Conservation (phyloP, 345 rosid genomes). For the Pugionium cornutum region DNA sequence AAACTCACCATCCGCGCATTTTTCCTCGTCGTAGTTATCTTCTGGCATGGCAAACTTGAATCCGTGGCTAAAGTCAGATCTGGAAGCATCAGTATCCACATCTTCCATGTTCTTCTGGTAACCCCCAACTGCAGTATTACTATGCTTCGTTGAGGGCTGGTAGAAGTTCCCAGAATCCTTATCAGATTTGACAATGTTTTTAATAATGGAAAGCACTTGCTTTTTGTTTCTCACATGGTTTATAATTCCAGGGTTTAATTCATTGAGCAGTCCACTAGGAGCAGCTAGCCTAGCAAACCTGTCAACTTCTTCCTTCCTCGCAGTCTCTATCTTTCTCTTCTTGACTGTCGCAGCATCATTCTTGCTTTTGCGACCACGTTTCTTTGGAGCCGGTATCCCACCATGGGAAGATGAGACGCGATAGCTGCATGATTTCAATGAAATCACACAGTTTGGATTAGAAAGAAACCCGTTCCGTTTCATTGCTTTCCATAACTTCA, state of each 20-base stretch:
- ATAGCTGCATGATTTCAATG: conserved; percentile 30
- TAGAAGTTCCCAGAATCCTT: conserved; percentile 32
- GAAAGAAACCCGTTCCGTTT: conserved; percentile 88
- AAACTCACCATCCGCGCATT: conserved; percentile 20
- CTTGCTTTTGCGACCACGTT: conserved; percentile 68
- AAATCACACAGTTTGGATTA: conserved; percentile 36
- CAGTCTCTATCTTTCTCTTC: conserved; percentile 74
- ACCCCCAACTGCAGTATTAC: conserved; percentile 16
- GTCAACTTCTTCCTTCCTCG: conserved; percentile 76
- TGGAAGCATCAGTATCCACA: conserved; percentile 20
- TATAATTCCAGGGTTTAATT: conserved; percentile 86
- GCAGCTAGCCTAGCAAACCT: conserved; percentile 80
- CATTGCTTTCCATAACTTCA: conserved; percentile 82
- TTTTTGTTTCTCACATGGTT: conserved; percentile 89
- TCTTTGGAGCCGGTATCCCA: conserved; percentile 71
- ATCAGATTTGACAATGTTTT: conserved; percentile 67
- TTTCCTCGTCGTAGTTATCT: conserved; percentile 24
- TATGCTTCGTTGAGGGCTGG: conserved; percentile 12
- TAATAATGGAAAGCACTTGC: conserved; percentile 93
- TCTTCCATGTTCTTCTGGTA: conserved; percentile 27
- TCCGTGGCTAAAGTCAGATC: conserved; percentile 23
- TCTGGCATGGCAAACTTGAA: conserved; percentile 28
- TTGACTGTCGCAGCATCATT: conserved; percentile 33
- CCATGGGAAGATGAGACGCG: conserved; percentile 53
- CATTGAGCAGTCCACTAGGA: conserved; percentile 89